Evolutionary conservation across 768 basidiomycete species (phyloP).

Genomic region (Holtermanniella nyarrowii): DNA sequence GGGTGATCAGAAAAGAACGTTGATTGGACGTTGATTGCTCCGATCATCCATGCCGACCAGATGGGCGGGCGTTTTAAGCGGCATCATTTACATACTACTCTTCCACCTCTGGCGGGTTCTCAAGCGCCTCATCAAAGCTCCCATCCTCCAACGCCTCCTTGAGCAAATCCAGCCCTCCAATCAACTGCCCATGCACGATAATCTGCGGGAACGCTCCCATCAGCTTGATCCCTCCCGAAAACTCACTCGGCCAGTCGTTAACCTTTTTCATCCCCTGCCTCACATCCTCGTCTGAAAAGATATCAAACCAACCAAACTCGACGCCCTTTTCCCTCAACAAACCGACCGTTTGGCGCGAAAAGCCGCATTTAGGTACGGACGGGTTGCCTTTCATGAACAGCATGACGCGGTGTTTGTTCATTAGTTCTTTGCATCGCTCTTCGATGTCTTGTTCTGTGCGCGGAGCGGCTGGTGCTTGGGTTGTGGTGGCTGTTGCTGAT

Average conservation of each 20-base stretch:
- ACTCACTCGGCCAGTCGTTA: conserved; percentile 72
- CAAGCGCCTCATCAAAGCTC: conserved; percentile 52
- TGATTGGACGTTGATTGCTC: no score
- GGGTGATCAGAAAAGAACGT: no score
- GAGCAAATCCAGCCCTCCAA: conserved; percentile 89
- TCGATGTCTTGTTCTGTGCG: conserved; percentile 56
- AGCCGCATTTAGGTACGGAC: conserved; percentile 68
- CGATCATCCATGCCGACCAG: no score
- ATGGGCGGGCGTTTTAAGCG: no score
- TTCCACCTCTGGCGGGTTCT: conserved; percentile 11
- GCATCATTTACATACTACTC: no score
- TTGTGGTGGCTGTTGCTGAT: conserved; percentile 21
- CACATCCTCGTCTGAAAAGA: conserved; percentile 67
- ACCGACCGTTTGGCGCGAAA: conserved; percentile 63
- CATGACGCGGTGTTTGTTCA: conserved; percentile 68
- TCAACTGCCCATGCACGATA: conserved; percentile 64
- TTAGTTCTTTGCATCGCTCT: conserved; percentile 55
- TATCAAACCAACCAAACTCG: conserved; percentile 68
- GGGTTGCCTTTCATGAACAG: conserved; percentile 88
- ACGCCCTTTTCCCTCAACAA: conserved; percentile 58
- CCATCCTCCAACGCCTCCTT: conserved; percentile 75
- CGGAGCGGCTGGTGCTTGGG: conserved; percentile 38
- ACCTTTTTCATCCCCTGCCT: conserved; percentile 63
- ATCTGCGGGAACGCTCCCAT: conserved; percentile 30
- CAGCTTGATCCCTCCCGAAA: neutral